Conservation (phyloP, 495 filamentous ascomycete species). For the Aspergillus conjunctus region DNA sequence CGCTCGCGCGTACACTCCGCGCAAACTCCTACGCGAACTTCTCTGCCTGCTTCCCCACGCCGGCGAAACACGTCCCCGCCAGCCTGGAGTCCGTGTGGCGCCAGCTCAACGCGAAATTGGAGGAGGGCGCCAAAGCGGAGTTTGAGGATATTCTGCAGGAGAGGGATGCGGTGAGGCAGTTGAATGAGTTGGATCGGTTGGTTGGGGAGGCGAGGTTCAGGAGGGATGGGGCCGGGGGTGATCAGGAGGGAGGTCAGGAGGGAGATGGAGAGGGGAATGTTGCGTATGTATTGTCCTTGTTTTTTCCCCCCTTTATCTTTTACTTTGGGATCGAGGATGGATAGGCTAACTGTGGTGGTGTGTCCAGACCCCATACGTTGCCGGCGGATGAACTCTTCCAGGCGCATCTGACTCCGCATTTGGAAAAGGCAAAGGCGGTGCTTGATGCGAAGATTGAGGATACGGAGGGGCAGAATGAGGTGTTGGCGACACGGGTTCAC, state of each 20-base stretch:
- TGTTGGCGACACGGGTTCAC: slow-evolving; percentile 61
- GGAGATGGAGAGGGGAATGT: slow-evolving; percentile 30
- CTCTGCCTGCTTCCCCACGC: slow-evolving; percentile 83
- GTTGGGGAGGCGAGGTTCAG: slow-evolving; percentile 68
- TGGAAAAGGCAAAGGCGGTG: slow-evolving; percentile 59
- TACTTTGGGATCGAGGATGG: slow-evolving; percentile 1
- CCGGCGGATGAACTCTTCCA: slow-evolving; percentile 64
- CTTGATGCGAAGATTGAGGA: slow-evolving; percentile 63
- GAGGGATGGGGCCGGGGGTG: slow-evolving; percentile 37
- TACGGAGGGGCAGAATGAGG: slow-evolving; percentile 64
- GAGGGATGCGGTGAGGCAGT: slow-evolving; percentile 66
- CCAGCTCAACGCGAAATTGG: slow-evolving; percentile 68
- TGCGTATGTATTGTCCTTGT: slow-evolving; percentile 40
- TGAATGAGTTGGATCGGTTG: slow-evolving; percentile 83
- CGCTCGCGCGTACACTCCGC: slow-evolving; percentile 68
- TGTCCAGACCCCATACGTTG: slow-evolving; percentile 71
- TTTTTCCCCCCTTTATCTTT: slow-evolving; percentile 7
- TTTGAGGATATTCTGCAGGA: slow-evolving; percentile 76
- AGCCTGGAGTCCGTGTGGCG: slow-evolving; percentile 67
- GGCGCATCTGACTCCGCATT: slow-evolving; percentile 71
- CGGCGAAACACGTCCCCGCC: slow-evolving; percentile 68
- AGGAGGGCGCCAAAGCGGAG: slow-evolving; percentile 62
- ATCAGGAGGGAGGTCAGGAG: background rate
- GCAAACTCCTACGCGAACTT: slow-evolving; percentile 80
- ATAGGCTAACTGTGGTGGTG: slow-evolving; percentile 8